Conservation (phyloP, 2,329 filamentous ascomycete genomes). For the Ascochyta rabiei region DNA sequence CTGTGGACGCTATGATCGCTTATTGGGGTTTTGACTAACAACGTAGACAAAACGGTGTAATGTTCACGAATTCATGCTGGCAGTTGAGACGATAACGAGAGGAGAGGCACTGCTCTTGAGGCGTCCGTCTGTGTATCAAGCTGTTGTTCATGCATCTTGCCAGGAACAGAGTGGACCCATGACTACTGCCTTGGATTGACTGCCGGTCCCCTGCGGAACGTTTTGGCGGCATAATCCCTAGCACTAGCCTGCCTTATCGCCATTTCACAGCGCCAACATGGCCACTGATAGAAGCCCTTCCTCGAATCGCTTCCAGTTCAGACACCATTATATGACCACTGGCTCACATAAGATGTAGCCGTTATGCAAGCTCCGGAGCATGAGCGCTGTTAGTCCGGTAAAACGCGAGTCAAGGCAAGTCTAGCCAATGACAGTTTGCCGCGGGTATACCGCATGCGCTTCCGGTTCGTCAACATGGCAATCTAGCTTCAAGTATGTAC, state of each 20-base stretch:
- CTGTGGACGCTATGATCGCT: neutral
- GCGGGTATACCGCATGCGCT: constrained; percentile 11
- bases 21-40: neutral
- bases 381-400: constrained; percentile 39
- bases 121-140: constrained; percentile 40
- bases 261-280: constrained; percentile 39
- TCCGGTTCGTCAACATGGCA: constrained; percentile 34
- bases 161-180: constrained; percentile 32
- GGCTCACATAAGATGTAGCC: constrained; percentile 23
- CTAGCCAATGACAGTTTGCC: constrained; percentile 23
- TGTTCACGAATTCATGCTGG: neutral
- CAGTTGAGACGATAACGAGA: neutral
- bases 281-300: constrained; percentile 37
- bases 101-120: neutral
- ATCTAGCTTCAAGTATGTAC: constrained; percentile 43
- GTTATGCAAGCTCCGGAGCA: constrained; percentile 32
- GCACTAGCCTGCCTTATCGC: constrained; percentile 46
- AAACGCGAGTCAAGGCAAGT: constrained; percentile 33
- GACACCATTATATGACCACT: constrained; percentile 35
- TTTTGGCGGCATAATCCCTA: constrained; percentile 27
- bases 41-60: neutral
- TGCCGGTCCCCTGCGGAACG: constrained; percentile 33
- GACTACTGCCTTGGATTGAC: constrained; percentile 19
- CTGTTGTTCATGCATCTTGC: constrained; percentile 35
- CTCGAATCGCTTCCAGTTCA: constrained; percentile 23